Percentiles rank a stretch among this genome's conserved stretches.
Conservation (phyloP, 441 rosid species). For the Hura crepitans region DNA sequence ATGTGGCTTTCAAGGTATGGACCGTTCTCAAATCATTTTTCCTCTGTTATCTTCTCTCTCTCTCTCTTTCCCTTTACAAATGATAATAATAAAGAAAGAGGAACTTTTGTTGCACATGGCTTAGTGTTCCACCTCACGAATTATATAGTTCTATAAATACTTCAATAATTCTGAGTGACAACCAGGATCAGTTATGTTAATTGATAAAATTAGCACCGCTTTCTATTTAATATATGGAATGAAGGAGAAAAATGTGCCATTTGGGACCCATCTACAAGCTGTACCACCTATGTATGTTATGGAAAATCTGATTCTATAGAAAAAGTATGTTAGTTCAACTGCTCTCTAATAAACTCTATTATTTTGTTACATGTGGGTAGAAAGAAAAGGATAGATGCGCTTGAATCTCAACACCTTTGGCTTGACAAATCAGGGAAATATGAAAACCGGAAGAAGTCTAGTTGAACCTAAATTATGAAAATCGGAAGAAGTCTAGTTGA, state of each 20-base stretch:
- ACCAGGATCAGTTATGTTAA: background rate
- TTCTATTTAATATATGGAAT: slow-evolving; percentile 7
- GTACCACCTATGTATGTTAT: background rate
- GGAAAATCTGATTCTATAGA: background rate
- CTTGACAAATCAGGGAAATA: background rate
- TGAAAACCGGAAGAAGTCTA: background rate
- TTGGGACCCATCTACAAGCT: background rate
- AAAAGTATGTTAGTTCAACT: background rate
- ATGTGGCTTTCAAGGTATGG: slow-evolving; percentile 86
- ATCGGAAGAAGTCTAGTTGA: too few species aligned
- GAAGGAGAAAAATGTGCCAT: background rate
- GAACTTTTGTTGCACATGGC: background rate
- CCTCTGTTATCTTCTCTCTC: background rate
- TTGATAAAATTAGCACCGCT: background rate
- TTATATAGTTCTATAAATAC: background rate
- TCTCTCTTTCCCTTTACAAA: background rate
- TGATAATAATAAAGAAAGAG: background rate
- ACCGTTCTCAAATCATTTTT: slow-evolving; percentile 7
- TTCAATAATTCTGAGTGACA: slow-evolving; percentile 10
- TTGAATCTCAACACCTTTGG: too few species aligned
- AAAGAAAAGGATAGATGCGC: too few species aligned
- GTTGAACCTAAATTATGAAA: too few species aligned
- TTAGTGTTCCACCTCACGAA: slow-evolving; percentile 1
- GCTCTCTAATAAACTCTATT: background rate
- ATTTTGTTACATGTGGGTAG: background rate